Base-by-base conservation (phyloP, 2,329 filamentous ascomycete genomes). In the Venturia aucupariae region DNA sequence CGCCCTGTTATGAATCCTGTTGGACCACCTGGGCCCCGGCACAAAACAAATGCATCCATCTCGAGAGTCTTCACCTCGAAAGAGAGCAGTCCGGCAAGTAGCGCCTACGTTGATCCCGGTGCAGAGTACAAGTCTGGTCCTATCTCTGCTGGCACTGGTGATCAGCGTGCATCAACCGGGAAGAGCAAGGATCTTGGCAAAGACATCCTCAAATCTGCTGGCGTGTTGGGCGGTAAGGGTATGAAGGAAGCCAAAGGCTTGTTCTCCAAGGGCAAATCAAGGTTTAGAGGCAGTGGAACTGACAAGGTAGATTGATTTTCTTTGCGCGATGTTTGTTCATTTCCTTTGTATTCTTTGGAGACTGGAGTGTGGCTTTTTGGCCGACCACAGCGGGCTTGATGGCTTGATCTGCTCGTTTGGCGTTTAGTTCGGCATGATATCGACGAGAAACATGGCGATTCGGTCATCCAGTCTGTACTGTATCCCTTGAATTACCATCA, bases 231-330 rank as follows among this genome's bases (percentile, higher is more conserved):
- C 66, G 86, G 86, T 30, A 88, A 87, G 71, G 86, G 85, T 39
- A 83, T 84, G 67, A 92, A 90, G 73, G 90, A 91, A 65, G 92
- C 92, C 60, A 96, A 96, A 79, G 93, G 92, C 62, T 77, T 97
- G 68, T 87, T 97, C 75, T 91, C 89, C 68, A 96, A 96, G 78
- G 90, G 92, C 69, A 93, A 90, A 78, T 93, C 84, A 78, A 93
- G 90, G 76, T 86, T 96, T 71, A 80, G 80, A 74, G 80, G 83
- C 68, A 85, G 86, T 67, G 76, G 76, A 63, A 76, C 76, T 72
- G 90, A 94, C 77, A 95, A 95, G 90, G 90, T 92, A 89, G 91
- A 90, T 86, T 86, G 79, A 88, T 80, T 84, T 67, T 65, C 60
- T 65, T 57, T 64, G 67, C 67, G 62, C 27, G 42, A 57, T 57